Evolutionary conservation across 192 early-diverging fungal species (phyloP).

Genomic region (Coemansia umbellata): DNA sequence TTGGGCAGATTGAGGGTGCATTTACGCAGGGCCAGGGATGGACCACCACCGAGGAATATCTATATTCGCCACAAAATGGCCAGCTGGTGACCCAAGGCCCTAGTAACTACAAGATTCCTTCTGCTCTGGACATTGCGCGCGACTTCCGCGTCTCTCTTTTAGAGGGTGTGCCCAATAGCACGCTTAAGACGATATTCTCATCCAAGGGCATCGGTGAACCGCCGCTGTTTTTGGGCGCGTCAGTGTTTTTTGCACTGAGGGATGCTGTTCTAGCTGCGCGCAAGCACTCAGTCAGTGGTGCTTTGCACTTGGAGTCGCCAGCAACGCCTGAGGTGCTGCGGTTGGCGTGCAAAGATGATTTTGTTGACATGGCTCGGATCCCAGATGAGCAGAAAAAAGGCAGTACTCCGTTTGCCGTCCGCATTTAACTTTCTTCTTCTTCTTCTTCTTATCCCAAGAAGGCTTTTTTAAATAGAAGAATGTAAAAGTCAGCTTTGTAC

Average conservation of each 20-base stretch:
- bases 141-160: constrained; percentile 73
- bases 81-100: constrained; percentile 78
- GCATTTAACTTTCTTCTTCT: constrained; percentile 12
- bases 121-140: constrained; percentile 75
- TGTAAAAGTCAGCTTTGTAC: no score
- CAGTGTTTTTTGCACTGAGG: constrained; percentile 74
- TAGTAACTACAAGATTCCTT: constrained; percentile 85
- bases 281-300: constrained; percentile 19
- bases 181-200: constrained; percentile 71
- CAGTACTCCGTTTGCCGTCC: constrained; percentile 29
- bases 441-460: no score
- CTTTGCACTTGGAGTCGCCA: constrained; percentile 64
- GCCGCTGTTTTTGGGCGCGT: constrained; percentile 76
- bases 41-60: constrained; percentile 78
- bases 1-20: constrained; percentile 89
- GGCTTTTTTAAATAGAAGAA: no score
- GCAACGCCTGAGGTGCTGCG: constrained; percentile 77
- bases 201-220: constrained; percentile 87
- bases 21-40: constrained; percentile 83
- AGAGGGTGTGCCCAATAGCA: constrained; percentile 50
- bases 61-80: constrained; percentile 60
- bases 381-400: constrained; percentile 21
- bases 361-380: constrained; percentile 45
- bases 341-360: constrained; percentile 63
- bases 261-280: constrained; percentile 75